These are phyloP conservation scores for Cryptococcus maquisensis DNA, from an alignment of 1,284 basidiomycete genomes.

Conservation along the genomic window DNA sequence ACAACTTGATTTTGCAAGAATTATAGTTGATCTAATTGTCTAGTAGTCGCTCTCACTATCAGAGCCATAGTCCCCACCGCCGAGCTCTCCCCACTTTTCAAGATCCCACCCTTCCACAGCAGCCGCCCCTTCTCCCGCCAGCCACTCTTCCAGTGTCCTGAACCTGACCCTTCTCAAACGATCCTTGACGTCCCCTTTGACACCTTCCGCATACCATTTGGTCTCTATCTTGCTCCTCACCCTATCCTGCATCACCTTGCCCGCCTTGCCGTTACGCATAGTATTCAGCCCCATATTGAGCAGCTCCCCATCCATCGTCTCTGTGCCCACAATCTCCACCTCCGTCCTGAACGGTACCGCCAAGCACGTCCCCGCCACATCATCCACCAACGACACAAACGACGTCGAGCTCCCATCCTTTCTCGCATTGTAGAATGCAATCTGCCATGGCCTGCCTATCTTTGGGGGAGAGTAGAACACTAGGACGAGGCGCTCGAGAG, in stretches of 20 bases:
- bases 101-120: slow-evolving; percentile 6
- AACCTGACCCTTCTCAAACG: background rate
- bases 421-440: slow-evolving; percentile 11
- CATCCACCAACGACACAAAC: slow-evolving; percentile 7
- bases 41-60: too few species aligned
- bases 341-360: slow-evolving; percentile 6
- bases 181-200: background rate
- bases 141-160: slow-evolving; percentile 4
- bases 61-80: too few species aligned
- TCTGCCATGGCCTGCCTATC: slow-evolving; percentile 9
- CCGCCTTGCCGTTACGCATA: slow-evolving; percentile 1
- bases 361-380: slow-evolving; percentile 1
- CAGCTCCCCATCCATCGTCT: slow-evolving; percentile 12
- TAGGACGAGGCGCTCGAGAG: slow-evolving; percentile 3
- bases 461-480: slow-evolving; percentile 2
- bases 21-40: too few species aligned
- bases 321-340: slow-evolving; percentile 6
- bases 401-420: slow-evolving; percentile 1
- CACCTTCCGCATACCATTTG: slow-evolving; percentile 1
- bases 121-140: background rate
- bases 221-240: slow-evolving; percentile 7
- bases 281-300: slow-evolving; percentile 13
- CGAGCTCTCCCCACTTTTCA: background rate
- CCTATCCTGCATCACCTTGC: slow-evolving; percentile 6
- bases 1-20: too few species aligned